Base-by-base conservation (phyloP, 345 rosid genomes). In the Mangifera indica region DNA sequence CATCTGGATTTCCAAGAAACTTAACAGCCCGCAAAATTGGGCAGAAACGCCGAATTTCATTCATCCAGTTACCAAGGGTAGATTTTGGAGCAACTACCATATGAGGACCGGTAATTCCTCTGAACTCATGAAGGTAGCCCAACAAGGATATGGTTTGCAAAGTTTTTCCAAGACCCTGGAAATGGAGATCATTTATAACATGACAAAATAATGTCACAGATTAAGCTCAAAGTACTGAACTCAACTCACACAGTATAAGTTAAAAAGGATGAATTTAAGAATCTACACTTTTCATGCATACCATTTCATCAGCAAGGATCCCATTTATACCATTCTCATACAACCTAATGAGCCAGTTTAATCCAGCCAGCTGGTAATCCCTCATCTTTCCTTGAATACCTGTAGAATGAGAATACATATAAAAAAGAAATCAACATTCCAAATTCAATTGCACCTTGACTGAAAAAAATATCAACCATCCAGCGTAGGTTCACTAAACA, bases 41-140 rank as follows among this genome's bases (percentile, higher is more conserved):
- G 78, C 99, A 93, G 78, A 96, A 96, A 20, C 98, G 91, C 25
- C 87, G 91, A 76, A 96, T 96, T 84, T 96, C 99, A 73, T 93
- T 96, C 98, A 96, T 93, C 99, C 98, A 96, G 77, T 96, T 96
- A 68, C 98, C 99, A 81, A 93, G 97, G 32, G 99, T 93, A 79
- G 99, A 96, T 83, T 96, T 96, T 69, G 99, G 99, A 72, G 99
- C 97, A 83, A 96, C 98, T 24, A 96, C 99, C 99, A 93, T 93
- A 77, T 96, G 99, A 66, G 99, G 99, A 72, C 99, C 99, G 73
- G 88, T 84, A 67, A 96, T 96, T 86, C 98, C 97, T 70, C 94
- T 80, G 80, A 91, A 96, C 63, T 96, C 99, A 40, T 93, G 97
- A 78, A 96, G 87, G 80, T 91, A 96, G 12, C 98, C 99, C 87